Evolutionary conservation across 1,284 basidiomycete genomes (phyloP).

Genomic region (Ceraceosorus guamensis): DNA sequence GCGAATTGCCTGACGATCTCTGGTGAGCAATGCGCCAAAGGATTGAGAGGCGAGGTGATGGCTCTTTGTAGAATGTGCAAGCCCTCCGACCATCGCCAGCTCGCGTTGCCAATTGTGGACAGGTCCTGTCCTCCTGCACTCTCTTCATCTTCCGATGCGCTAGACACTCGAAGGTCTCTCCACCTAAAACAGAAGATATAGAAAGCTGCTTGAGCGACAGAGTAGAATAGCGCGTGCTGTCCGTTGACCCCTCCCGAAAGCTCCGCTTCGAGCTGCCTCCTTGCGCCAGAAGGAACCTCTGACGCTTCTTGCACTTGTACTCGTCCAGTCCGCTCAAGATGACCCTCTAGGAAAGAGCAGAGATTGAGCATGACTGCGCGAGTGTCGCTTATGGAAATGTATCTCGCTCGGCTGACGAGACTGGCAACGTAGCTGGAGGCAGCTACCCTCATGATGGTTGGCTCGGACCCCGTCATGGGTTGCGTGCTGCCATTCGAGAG

Average conservation of each 20-base stretch:
- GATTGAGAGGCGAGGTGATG: constrained; percentile 77
- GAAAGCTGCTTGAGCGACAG: constrained; percentile 84
- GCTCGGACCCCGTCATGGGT: constrained; percentile 9
- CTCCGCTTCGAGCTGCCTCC: constrained; percentile 20
- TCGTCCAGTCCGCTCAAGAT: constrained; percentile 48
- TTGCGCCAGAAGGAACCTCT: constrained; percentile 21
- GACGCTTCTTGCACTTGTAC: no score
- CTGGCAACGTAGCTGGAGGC: constrained; percentile 56
- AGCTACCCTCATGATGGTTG: constrained; percentile 39
- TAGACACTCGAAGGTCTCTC: constrained; percentile 60
- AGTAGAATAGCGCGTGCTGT: constrained; percentile 65
- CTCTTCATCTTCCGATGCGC: constrained; percentile 10
- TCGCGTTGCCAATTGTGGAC: constrained; percentile 5
- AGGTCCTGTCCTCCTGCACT: neutral
- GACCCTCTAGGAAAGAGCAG: constrained; percentile 71
- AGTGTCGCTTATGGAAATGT: constrained; percentile 69
- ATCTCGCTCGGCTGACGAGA: constrained; percentile 83
- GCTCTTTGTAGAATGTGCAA: constrained; percentile 72
- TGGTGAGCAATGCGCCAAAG: constrained; percentile 64
- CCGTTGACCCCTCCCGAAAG: constrained; percentile 1
- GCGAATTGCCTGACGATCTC: constrained; percentile 92
- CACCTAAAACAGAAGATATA: constrained; percentile 98
- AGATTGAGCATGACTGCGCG: constrained; percentile 72
- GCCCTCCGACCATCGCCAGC: constrained; percentile 68
- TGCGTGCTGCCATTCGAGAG: constrained; percentile 53